Evolutionary conservation across 2,329 filamentous ascomycete genomes (phyloP).

Genomic region (Escovopsis weberi): DNA sequence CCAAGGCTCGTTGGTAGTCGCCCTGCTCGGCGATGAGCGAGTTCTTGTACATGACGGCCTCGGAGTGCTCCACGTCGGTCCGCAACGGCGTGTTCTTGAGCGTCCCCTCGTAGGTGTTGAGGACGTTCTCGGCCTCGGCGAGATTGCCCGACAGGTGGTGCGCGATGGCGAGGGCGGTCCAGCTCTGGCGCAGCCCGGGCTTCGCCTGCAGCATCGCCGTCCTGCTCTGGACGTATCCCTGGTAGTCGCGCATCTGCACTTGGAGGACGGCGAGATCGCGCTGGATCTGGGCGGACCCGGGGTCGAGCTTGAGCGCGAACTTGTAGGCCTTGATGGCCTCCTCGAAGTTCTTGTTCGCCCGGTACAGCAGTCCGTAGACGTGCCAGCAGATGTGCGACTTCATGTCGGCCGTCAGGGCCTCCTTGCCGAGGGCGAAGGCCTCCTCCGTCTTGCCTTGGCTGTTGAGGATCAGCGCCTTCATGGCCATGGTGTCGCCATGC

Average conservation of each 20-base stretch:
- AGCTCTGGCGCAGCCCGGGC: slow-evolving; percentile 75
- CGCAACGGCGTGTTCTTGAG: slow-evolving; percentile 66
- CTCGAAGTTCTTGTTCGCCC: slow-evolving; percentile 92
- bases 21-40: slow-evolving; percentile 82
- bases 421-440: slow-evolving; percentile 84
- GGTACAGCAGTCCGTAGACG: slow-evolving; percentile 89
- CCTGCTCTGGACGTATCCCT: slow-evolving; percentile 83
- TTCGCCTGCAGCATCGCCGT: slow-evolving; percentile 75
- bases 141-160: slow-evolving; percentile 83
- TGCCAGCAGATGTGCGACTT: slow-evolving; percentile 99
- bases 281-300: slow-evolving; percentile 88
- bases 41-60: slow-evolving; percentile 92
- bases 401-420: slow-evolving; percentile 90
- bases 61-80: slow-evolving; percentile 79
- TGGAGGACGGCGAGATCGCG: slow-evolving; percentile 86
- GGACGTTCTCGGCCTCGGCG: slow-evolving; percentile 72
- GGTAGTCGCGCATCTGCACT: slow-evolving; percentile 91
- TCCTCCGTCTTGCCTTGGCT: slow-evolving; percentile 84
- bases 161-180: slow-evolving; percentile 93
- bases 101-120: slow-evolving; percentile 87
- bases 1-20: slow-evolving; percentile 66
- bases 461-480: slow-evolving; percentile 97
- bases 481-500: slow-evolving; percentile 95
- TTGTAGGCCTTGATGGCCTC: slow-evolving; percentile 99
- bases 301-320: slow-evolving; percentile 82